Evolutionary conservation across 257 asterid species (phyloP).

Genomic region (Solanum bulbocastanum): DNA sequence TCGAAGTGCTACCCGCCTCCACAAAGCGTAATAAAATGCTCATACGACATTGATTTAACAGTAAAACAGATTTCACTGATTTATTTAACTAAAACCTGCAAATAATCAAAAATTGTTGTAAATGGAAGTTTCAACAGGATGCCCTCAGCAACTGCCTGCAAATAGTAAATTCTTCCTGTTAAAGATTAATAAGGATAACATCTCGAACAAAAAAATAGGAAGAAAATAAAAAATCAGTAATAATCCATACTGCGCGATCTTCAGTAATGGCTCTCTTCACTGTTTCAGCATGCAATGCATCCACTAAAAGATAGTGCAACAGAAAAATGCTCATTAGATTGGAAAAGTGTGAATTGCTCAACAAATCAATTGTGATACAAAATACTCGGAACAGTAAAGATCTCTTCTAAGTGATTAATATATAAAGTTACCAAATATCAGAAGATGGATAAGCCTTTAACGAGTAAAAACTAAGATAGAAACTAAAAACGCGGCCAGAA

Average conservation of each 20-base stretch:
- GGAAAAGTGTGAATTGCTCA: neutral
- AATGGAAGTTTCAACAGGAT: slow-evolving; percentile 71
- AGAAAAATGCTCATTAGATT: neutral
- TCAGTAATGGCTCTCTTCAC: slow-evolving; percentile 46
- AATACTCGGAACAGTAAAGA: neutral
- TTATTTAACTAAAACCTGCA: slow-evolving; percentile 43
- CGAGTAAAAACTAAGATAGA: neutral
- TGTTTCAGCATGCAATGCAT: slow-evolving; percentile 27
- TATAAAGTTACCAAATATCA: neutral
- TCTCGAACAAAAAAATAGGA: neutral
- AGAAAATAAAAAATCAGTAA: neutral
- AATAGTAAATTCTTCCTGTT: neutral
- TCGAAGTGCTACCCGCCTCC: neutral
- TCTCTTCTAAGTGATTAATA: neutral
- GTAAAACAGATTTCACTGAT: neutral
- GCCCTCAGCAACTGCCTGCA: slow-evolving; percentile 67
- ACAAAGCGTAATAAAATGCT: neutral
- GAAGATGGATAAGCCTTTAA: neutral
- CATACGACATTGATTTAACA: neutral
- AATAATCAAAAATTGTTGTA: slow-evolving; percentile 88
- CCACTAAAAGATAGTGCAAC: slow-evolving; percentile 32
- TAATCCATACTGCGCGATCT: slow-evolving; percentile 37
- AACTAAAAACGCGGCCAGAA: neutral
- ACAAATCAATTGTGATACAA: neutral
- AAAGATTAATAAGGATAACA: neutral